Percentiles rank a stretch among this genome's conserved stretches.
Evolutionary conservation across 176 grass and related monocot genomes (phyloP).

Genomic region (Dendrocalamus sinicus): DNA sequence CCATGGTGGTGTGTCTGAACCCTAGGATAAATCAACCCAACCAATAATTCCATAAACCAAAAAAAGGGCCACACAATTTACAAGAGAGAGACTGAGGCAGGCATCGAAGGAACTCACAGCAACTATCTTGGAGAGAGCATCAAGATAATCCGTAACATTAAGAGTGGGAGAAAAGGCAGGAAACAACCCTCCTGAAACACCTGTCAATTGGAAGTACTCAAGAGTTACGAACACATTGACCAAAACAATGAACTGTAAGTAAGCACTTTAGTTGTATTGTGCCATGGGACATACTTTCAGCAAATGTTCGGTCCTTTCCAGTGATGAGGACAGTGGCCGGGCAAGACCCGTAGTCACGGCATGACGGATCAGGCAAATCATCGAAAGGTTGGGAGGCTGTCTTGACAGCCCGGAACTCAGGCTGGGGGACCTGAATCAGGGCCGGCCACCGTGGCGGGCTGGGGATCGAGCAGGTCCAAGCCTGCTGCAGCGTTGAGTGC

Average conservation of each 20-base stretch:
- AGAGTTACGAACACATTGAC: slow-evolving; percentile 32
- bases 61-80: slow-evolving; percentile 16
- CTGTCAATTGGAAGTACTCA: slow-evolving; percentile 44
- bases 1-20: slow-evolving; percentile 58
- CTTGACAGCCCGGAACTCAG: slow-evolving; percentile 54
- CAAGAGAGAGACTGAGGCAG: background rate
- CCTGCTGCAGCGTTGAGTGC: slow-evolving; percentile 75
- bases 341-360: slow-evolving; percentile 61
- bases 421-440: slow-evolving; percentile 70
- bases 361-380: slow-evolving; percentile 69
- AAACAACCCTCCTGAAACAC: slow-evolving; percentile 63
- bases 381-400: slow-evolving; percentile 1
- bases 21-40: slow-evolving; percentile 55
- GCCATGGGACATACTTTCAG: slow-evolving; percentile 52
- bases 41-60: slow-evolving; percentile 20
- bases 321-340: slow-evolving; percentile 69
- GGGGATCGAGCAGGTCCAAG: slow-evolving; percentile 56
- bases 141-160: slow-evolving; percentile 72
- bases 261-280: background rate
- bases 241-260: slow-evolving; percentile 9
- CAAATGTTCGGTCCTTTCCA: slow-evolving; percentile 55
- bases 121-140: slow-evolving; percentile 55
- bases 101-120: slow-evolving; percentile 56
- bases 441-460: slow-evolving; percentile 64
- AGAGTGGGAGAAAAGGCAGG: slow-evolving; percentile 49